These are phyloP conservation scores for Arthrobotrys pseudoclavata DNA, from an alignment of 2,329 filamentous ascomycete species.

Conservation along the genomic window DNA sequence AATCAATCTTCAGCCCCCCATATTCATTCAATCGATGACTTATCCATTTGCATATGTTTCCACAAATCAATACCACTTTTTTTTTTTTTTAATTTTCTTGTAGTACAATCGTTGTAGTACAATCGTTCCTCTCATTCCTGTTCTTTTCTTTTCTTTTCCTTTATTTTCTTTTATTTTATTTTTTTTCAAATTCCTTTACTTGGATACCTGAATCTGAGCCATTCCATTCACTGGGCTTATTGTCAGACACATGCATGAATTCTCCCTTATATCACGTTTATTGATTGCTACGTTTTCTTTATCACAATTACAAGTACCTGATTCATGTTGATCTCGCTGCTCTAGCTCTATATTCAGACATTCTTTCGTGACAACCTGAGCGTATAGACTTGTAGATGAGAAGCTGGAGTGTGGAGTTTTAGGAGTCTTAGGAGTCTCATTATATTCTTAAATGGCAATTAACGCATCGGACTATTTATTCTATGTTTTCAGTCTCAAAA, in stretches of 20 bases:
- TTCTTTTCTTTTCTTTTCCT: background rate
- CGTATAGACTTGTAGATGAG: background rate
- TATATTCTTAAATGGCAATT: background rate
- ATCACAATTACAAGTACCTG: background rate
- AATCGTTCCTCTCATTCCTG: background rate
- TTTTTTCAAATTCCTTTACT: background rate
- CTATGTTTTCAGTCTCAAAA: background rate
- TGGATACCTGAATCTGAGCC: background rate
- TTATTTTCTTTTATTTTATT: background rate
- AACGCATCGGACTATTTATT: background rate
- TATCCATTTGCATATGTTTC: background rate
- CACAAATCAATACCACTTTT: background rate
- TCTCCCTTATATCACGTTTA: background rate
- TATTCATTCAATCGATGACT: background rate
- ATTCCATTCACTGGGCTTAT: background rate
- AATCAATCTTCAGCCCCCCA: background rate
- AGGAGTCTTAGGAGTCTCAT: background rate
- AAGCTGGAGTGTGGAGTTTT: background rate
- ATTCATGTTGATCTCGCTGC: background rate
- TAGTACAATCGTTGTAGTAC: background rate
- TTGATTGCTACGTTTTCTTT: background rate
- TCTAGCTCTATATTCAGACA: background rate
- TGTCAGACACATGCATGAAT: background rate
- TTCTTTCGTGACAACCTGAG: background rate
- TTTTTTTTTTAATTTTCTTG: background rate